These are phyloP conservation scores for Alternaria triticina DNA, from an alignment of 2,329 filamentous ascomycete genomes.

Conservation along the genomic window DNA sequence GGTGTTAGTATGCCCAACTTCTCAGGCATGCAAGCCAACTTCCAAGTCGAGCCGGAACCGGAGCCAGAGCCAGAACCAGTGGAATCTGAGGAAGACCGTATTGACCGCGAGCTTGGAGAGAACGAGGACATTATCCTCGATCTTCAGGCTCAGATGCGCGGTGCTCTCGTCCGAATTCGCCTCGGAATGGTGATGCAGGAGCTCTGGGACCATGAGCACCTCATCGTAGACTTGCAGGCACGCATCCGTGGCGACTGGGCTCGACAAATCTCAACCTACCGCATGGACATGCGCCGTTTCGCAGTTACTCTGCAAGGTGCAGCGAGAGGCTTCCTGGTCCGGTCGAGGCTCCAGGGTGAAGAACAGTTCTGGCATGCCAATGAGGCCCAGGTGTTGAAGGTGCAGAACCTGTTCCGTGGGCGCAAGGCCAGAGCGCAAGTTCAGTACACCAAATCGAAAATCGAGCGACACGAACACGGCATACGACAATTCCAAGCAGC, in stretches of 20 bases:
- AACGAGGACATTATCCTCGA: slow-evolving; percentile 76
- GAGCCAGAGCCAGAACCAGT: slow-evolving; percentile 75
- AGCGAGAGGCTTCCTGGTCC: slow-evolving; percentile 76
- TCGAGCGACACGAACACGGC: slow-evolving; percentile 54
- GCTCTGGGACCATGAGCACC: slow-evolving; percentile 84
- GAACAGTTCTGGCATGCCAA: slow-evolving; percentile 73
- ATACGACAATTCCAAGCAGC: slow-evolving; percentile 63
- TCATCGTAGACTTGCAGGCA: slow-evolving; percentile 81
- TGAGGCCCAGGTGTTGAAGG: slow-evolving; percentile 73
- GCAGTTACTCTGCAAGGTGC: slow-evolving; percentile 80
- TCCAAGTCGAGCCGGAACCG: slow-evolving; percentile 84
- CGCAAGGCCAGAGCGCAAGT: slow-evolving; percentile 59
- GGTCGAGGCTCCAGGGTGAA: slow-evolving; percentile 66
- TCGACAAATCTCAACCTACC: slow-evolving; percentile 81
- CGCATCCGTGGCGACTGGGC: slow-evolving; percentile 87
- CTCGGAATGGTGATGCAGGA: slow-evolving; percentile 85
- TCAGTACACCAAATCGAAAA: slow-evolving; percentile 55
- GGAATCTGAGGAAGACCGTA: slow-evolving; percentile 89
- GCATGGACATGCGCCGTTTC: slow-evolving; percentile 81
- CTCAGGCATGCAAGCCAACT: slow-evolving; percentile 94
- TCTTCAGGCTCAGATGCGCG: slow-evolving; percentile 84
- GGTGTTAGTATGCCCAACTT: slow-evolving; percentile 97
- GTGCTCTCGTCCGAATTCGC: slow-evolving; percentile 76
- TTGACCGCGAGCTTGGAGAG: slow-evolving; percentile 80
- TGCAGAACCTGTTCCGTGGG: slow-evolving; percentile 83